A percentile compares a stretch with the other conserved stretches of the same genome.
phyloP scores from a whole-genome alignment of 306 rosid genomes.

The Elaeagnus macrophylla region DNA sequence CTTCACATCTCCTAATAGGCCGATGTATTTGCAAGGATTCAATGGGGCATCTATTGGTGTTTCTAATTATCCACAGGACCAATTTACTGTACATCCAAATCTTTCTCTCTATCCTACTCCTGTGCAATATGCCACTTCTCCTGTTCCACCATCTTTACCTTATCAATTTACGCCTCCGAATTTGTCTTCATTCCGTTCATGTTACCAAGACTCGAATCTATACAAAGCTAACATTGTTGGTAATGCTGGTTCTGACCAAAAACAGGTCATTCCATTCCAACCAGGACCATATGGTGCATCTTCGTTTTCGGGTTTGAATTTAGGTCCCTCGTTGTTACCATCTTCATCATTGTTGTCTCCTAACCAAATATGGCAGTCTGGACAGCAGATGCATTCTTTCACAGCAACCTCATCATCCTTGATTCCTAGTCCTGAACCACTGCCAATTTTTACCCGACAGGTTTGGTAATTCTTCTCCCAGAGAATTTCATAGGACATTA shows the following conservation, averaged over 20 bases:
- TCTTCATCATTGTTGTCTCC: constrained; percentile 33
- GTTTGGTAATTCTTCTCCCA: constrained; percentile 15
- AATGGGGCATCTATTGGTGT: constrained; percentile 23
- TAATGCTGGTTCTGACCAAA: constrained; percentile 27
- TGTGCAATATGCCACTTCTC: constrained; percentile 28
- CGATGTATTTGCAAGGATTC: constrained; percentile 31
- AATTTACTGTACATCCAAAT: constrained; percentile 31
- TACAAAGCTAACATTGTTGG: constrained; percentile 25
- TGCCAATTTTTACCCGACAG: constrained; percentile 39
- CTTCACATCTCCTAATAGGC: constrained; percentile 29
- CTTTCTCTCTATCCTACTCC: constrained; percentile 20
- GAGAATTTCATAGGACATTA: not conserved
- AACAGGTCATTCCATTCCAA: constrained; percentile 28
- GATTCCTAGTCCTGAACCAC: constrained; percentile 32
- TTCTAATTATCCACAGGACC: constrained; percentile 26
- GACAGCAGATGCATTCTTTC: constrained; percentile 24
- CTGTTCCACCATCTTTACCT: constrained; percentile 29
- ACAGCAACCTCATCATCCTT: constrained; percentile 21
- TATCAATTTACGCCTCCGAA: constrained; percentile 20
- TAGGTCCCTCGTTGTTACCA: constrained; percentile 30
- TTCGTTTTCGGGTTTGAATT: constrained; percentile 30
- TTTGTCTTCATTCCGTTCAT: constrained; percentile 23
- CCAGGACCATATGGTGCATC: constrained; percentile 29
- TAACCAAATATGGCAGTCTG: constrained; percentile 25
- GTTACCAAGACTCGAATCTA: constrained; percentile 27